Evolutionary conservation across 1,139 yeast genomes (phyloP).

Genomic region (Candida freyschussii): DNA sequence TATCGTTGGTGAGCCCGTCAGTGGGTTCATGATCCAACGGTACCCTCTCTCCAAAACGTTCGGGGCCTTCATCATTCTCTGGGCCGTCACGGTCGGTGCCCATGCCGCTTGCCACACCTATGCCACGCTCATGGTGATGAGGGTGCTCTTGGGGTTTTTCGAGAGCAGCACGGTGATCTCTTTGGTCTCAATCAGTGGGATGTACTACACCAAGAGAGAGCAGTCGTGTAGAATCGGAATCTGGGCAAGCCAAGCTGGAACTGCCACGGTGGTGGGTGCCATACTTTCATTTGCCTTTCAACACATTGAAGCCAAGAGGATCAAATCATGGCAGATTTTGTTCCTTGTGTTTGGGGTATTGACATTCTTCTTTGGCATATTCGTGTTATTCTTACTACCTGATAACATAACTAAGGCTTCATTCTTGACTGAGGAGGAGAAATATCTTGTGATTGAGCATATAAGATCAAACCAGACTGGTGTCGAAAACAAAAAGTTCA

Average conservation of each 20-base stretch:
- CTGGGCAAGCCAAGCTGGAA: conserved; percentile 47
- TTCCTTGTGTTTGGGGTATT: conserved; percentile 41
- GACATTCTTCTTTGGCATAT: conserved; percentile 41
- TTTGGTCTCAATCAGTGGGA: conserved; percentile 50
- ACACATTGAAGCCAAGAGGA: conserved; percentile 14
- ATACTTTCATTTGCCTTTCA: conserved; percentile 47
- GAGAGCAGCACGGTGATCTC: conserved; percentile 59
- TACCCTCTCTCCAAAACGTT: conserved; percentile 51
- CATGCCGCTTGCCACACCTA: conserved; percentile 47
- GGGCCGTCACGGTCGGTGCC: conserved; percentile 49
- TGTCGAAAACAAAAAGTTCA: conserved; percentile 40
- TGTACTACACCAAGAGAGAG: conserved; percentile 49
- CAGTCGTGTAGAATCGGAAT: conserved; percentile 49
- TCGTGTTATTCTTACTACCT: conserved; percentile 38
- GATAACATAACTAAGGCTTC: conserved; percentile 39
- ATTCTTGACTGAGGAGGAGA: conserved; percentile 36
- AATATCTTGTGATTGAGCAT: conserved; percentile 38
- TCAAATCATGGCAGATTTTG: conserved; percentile 38
- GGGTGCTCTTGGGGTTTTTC: conserved; percentile 50
- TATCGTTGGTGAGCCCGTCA: conserved; percentile 23
- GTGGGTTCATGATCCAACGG: conserved; percentile 39
- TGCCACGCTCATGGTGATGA: conserved; percentile 44
- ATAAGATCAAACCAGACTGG: conserved; percentile 41
- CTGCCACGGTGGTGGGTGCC: conserved; percentile 51
- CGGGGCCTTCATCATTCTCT: conserved; percentile 39